Percentiles rank a stretch among this genome's conserved stretches.
Evolutionary conservation across 1,284 basidiomycete species (phyloP).

Genomic region (Earliella scabrosa): DNA sequence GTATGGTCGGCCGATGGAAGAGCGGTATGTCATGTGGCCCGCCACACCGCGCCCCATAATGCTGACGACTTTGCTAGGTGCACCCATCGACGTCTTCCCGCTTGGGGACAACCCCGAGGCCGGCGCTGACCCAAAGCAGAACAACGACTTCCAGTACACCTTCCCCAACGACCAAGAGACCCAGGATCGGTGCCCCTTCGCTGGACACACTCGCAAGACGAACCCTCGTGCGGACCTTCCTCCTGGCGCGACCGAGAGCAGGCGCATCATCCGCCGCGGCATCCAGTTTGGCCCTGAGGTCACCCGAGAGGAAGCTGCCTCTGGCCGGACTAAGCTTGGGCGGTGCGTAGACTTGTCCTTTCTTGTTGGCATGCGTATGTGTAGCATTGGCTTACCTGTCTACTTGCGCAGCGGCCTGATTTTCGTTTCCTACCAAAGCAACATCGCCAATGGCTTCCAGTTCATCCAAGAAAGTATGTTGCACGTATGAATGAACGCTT

Average conservation of each 20-base stretch:
- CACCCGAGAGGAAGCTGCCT: conserved; percentile 38
- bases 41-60: too few species aligned
- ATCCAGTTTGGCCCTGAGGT: conserved; percentile 47
- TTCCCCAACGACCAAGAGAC: conserved; percentile 34
- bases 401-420: conserved; percentile 41
- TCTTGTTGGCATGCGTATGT: too few species aligned
- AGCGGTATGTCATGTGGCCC: conserved; percentile 55
- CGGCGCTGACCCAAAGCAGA: conserved; percentile 35
- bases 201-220: conserved; percentile 59
- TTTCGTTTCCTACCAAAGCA: conserved; percentile 54
- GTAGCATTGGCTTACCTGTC: not conserved
- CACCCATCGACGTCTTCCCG: conserved; percentile 42
- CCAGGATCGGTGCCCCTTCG: conserved; percentile 51
- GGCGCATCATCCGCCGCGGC: conserved; percentile 40
- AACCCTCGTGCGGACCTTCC: conserved; percentile 46
- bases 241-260: conserved; percentile 7
- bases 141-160: conserved; percentile 43
- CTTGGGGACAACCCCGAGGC: conserved; percentile 37
- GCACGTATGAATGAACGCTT: not conserved
- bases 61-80: too few species aligned
- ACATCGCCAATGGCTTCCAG: conserved; percentile 49
- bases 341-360: conserved; percentile 33
- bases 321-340: conserved; percentile 43
- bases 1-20: conserved; percentile 63
- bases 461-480: conserved; percentile 45